A percentile compares a stretch with the other conserved stretches of the same genome.
These are phyloP conservation scores for Geotrichum europaeum DNA, from an alignment of 1,139 yeast species.

Conservation along the genomic window DNA sequence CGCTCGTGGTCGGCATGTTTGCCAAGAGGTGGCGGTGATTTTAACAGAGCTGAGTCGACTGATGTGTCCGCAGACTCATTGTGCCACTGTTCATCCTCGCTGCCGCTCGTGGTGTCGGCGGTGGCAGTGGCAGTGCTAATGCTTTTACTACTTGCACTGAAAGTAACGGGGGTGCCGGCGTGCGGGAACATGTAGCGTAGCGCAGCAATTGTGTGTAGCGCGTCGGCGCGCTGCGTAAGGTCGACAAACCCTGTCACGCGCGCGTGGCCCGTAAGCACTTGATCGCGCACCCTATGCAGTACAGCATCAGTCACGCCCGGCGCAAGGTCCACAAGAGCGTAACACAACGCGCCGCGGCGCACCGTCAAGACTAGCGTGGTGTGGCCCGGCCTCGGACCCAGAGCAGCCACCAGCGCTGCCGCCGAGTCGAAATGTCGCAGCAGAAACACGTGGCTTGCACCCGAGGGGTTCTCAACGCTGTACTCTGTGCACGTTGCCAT, in stretches of 20 bases:
- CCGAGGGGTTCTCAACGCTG: not conserved
- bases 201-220: not conserved
- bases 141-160: not conserved
- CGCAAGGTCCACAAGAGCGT: not conserved
- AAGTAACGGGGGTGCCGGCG: not conserved
- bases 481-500: not conserved
- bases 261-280: not conserved
- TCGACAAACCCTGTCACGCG: not conserved
- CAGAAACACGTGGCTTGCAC: not conserved
- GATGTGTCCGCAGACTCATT: not conserved
- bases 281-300: not conserved
- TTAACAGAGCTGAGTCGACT: not conserved
- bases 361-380: not conserved
- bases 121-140: not conserved
- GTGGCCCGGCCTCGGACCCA: not conserved
- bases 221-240: not conserved
- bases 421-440: not conserved
- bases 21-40: not conserved
- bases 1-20: constrained; percentile 24
- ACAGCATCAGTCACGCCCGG: not conserved
- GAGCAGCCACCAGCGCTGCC: not conserved
- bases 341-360: not conserved
- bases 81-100: not conserved
- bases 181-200: not conserved
- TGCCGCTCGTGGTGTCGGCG: not conserved